Evolutionary conservation across 2,329 filamentous ascomycete genomes (phyloP), one percentile per base, ranked within the genome.

Genomic region (Fusarium oxysporum): DNA sequence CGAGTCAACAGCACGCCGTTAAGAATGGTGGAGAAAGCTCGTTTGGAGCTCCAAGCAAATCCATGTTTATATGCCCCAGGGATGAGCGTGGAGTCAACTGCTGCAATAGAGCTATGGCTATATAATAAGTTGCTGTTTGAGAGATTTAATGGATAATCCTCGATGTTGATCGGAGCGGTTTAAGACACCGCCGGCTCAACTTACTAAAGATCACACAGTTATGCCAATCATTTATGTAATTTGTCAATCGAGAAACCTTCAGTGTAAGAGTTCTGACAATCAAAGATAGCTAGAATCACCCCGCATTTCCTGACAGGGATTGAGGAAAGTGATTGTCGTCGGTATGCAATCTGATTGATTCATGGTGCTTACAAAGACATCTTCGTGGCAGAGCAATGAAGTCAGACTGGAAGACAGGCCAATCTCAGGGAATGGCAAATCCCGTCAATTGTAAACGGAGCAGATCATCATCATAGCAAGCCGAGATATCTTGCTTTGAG

Each of bases 1-100:
- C 69, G 72, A 56, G 69, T 68, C 54, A 23, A 51, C 37, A 57
- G 55, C 30, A 61, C 45, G 43, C 40, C 30, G 65, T 64, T 65
- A 25, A 56, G 60, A 69, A 55, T 16, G 47, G 74, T 75, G 72
- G 74, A 67, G 70, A 65, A 74, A 74, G 54, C 37, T 48, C 55
- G 48, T 66, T 70, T 65, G 62, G 54, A 63, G 48, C 58, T 57
- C 33, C n/a, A 44, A 43, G 47, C 45, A 62, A 45, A 68, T 54
- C 65, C 48, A 60, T 68, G 69, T 60, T 33, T 40, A 56, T 67
- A 35, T 61, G 65, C 40, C 66, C 48, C 69, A 71, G 62, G 71
- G 63, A 71, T 68, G 50, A 37, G 60, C 70, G 57, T 68, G 66
- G 66, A 67, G 70, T 47, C 25, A 30, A 35, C 44, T 57, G 57